Base-by-base conservation (phyloP, 129 eudicot genomes). In the Dittrichia graveolens region DNA sequence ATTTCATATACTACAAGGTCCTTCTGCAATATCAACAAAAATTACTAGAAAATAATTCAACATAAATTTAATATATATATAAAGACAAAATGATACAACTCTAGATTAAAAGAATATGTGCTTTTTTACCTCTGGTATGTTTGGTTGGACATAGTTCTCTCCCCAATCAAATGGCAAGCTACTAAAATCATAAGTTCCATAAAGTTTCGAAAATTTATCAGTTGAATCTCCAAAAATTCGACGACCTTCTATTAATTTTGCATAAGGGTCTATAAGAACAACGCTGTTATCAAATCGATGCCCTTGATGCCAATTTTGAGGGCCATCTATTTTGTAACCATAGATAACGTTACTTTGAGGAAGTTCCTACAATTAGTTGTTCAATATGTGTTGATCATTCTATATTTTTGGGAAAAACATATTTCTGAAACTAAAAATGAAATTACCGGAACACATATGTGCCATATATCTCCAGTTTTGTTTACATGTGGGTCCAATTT, bases 391-490 rank as follows among this genome's bases (percentile, higher is more conserved):
- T 57, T 65, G 54, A 35, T 35, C 40, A 76, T 15, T 43, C 6
- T 31, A 43, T 39, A 50, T 8, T 31, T 15, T 42, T 65, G 24
- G 47, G 37, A 66, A 38, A 75, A 75, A 67, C 38, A 66, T 19
- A 67, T 57, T 9, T 63, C 3, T 61, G 12, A 37, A 14, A 42
- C 3, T 24, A 56, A n/a, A 53, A 46, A 7, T 57, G 47, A 57
- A 62, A 59, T 61, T 73, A 95, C 99, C 95, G 84, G 88, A 70
- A 95, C 77, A 78, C 91, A 75, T 76, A 95, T 86, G 79, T 95
- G 99, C 99, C 99, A 95, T 83, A 86, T 83, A 75, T 95, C 88
- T 80, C 97, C 96, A 3, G 99, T 90, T 85, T 80, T 86, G 78
- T 95, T 90, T 59, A 46, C 80, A 56, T 47, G 72, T 54, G 94